Evolutionary conservation across 2,329 filamentous ascomycete genomes (phyloP), one percentile per base, ranked within the genome.

Genomic region (Fusarium nelsonii): DNA sequence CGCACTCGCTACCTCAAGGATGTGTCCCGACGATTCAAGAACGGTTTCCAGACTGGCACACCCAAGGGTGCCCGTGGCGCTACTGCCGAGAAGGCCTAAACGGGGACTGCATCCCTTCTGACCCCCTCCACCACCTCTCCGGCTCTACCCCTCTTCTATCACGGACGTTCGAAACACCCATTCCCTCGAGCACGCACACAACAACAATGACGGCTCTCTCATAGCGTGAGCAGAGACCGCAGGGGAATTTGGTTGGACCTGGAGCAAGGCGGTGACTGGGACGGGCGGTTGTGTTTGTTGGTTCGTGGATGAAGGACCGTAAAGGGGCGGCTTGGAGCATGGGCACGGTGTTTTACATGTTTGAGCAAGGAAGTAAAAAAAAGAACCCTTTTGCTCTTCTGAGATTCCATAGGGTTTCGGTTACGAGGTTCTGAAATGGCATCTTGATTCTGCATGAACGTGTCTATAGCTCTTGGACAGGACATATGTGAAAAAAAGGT

Each of bases 1-100:
- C 93, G 96, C 84, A 96, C 94, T 91, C 90, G 93, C 82, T 93
- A 94, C 87, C 89, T 99, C 83, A 97, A 97, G 89, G 89, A 88
- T 79, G 91, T 99, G 82, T 87, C 94, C 81, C 91, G 96, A 84
- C 90, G 90, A 86, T 97, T 97, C 91, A 93, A 91, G 88, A 99
- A 99, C 87, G 94, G 94, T 78, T 99, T 99, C 93, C 95, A 92
- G 87, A 89, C 85, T 76, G 96, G 96, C 81, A 84, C 88, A 77
- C 94, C 94, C 81, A 94, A 97, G 88, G 91, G 90, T 80, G 87
- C 94, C 77, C 90, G 91, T 76, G 92, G 92, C 79, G 85, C 88
- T 77, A 50, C 39, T 62, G 78, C 79, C 76, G 73, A 80, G 74
- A 78, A 79, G 74, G 74, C 77, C 68, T 78, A 78, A 72, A 73